These are phyloP conservation scores for Pseudogymnoascus sp. DNA, from an alignment of 2,329 filamentous ascomycete species.

Conservation along the genomic window DNA sequence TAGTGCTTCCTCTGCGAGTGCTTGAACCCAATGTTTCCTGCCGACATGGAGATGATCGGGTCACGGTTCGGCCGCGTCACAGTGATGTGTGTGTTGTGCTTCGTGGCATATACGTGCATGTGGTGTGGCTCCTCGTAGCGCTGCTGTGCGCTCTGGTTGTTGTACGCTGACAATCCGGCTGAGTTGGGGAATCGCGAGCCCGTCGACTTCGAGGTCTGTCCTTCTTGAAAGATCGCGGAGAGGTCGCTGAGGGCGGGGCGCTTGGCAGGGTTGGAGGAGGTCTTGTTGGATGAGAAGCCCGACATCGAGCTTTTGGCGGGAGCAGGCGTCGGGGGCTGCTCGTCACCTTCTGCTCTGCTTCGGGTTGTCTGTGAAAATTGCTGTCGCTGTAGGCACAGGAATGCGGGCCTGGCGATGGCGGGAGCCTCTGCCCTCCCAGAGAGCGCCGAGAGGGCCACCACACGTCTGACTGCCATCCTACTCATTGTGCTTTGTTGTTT, in stretches of 20 bases:
- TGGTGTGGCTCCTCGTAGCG: constrained; percentile 59
- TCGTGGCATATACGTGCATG: constrained; percentile 76
- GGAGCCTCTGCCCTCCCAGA: constrained; percentile 14
- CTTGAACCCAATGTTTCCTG: constrained; percentile 85
- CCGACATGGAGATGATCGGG: constrained; percentile 68
- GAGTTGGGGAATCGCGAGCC: neutral
- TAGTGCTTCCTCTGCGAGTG: constrained; percentile 74
- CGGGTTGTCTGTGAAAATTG: neutral
- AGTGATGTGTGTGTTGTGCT: constrained; percentile 93
- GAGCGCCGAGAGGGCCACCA: constrained; percentile 24
- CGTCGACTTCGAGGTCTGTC: neutral
- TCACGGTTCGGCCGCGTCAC: constrained; percentile 74
- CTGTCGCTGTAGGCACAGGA: constrained; percentile 17
- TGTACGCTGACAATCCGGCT: constrained; percentile 15
- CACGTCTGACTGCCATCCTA: constrained; percentile 22
- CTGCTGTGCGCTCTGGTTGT: constrained; percentile 21
- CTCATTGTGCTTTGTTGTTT: constrained; percentile 24
- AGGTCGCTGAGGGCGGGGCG: constrained; percentile 4
- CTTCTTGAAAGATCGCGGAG: constrained; percentile 7
- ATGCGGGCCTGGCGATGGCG: constrained; percentile 10
- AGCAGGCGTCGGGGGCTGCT: neutral
- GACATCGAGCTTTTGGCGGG: neutral
- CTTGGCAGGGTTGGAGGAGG: neutral
- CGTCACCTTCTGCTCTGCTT: neutral
- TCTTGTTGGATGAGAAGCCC: neutral